Evolutionary conservation across 108 stramenopile species (phyloP).

Genomic region (Thalassiosira profunda): DNA sequence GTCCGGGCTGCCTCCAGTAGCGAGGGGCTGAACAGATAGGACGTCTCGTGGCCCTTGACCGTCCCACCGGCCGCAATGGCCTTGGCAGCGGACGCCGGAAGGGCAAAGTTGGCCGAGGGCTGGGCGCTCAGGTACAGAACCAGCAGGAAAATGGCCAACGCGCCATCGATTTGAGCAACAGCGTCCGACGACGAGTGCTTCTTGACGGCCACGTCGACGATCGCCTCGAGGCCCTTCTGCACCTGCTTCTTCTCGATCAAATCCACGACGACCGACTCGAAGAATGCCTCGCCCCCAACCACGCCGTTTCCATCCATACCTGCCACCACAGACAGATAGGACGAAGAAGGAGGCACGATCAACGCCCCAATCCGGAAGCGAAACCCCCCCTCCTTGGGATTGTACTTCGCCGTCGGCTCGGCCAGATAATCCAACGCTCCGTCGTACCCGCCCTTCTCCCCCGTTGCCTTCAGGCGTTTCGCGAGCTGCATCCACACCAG

Average conservation of each 20-base stretch:
- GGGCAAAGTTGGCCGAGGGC: constrained; percentile 20
- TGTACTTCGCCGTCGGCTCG: constrained; percentile 53
- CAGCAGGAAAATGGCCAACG: constrained; percentile 61
- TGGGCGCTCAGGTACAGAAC: constrained; percentile 40
- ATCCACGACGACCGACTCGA: constrained; percentile 31
- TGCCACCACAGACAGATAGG: constrained; percentile 4
- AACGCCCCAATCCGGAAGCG: constrained; percentile 55
- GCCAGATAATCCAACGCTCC: constrained; percentile 54
- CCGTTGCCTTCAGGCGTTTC: constrained; percentile 14
- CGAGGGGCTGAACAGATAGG: constrained; percentile 52
- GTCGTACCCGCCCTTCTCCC: constrained; percentile 45
- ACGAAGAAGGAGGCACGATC: constrained; percentile 14
- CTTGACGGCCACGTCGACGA: constrained; percentile 67
- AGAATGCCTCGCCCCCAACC: constrained; percentile 27
- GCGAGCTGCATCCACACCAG: constrained; percentile 64
- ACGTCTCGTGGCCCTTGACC: constrained; percentile 45
- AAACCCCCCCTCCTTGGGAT: constrained; percentile 60
- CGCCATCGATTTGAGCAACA: constrained; percentile 72
- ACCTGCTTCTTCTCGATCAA: constrained; percentile 48
- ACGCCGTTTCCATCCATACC: constrained; percentile 18
- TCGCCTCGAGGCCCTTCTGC: constrained; percentile 50
- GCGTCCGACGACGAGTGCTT: constrained; percentile 60
- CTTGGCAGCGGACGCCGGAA: constrained; percentile 54
- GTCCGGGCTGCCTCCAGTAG: constrained; percentile 53
- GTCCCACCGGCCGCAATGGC: constrained; percentile 53